Percentiles rank a stretch among this genome's conserved stretches.
phyloP scores from a whole-genome alignment of 1,139 yeast genomes.

The Schwanniomyces etchellsii region DNA sequence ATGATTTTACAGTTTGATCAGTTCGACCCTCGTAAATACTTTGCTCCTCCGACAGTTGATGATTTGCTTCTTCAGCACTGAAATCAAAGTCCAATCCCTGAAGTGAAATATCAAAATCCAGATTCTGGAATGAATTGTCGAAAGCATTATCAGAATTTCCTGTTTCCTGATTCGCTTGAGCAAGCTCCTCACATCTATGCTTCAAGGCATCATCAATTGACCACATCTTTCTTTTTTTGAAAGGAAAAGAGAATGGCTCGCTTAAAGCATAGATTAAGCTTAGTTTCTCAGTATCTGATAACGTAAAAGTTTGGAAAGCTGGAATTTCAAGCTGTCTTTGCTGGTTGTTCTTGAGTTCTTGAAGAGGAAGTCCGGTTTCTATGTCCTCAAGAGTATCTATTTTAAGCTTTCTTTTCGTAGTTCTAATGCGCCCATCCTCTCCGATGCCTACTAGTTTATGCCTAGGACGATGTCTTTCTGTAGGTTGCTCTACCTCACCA shows the following conservation, averaged over 20 bases:
- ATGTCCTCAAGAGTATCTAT: constrained; percentile 29
- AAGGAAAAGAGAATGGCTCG: constrained; percentile 17
- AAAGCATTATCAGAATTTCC: constrained; percentile 8
- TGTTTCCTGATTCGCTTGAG: constrained; percentile 2
- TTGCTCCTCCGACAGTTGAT: constrained; percentile 10
- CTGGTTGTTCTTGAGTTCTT: constrained; percentile 28
- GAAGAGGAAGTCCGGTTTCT: constrained; percentile 31
- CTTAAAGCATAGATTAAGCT: constrained; percentile 32
- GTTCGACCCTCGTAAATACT: background rate
- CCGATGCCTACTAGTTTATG: constrained; percentile 28
- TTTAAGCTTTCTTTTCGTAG: constrained; percentile 33
- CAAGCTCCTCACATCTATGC: constrained; percentile 13
- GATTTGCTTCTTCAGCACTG: constrained; percentile 7
- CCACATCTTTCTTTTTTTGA: constrained; percentile 26
- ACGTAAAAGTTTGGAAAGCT: constrained; percentile 9
- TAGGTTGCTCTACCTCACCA: constrained; percentile 2
- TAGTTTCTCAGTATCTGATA: constrained; percentile 30
- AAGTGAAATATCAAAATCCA: constrained; percentile 37
- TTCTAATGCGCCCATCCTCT: constrained; percentile 34
- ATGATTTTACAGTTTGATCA: constrained; percentile 30
- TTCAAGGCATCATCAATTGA: constrained; percentile 27
- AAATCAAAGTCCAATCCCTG: constrained; percentile 27
- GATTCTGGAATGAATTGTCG: constrained; percentile 16
- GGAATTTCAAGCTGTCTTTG: constrained; percentile 9
- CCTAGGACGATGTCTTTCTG: constrained; percentile 12